Evolutionary conservation across 2,329 filamentous ascomycete species (phyloP).

Genomic region (Bipolaris gigantea): DNA sequence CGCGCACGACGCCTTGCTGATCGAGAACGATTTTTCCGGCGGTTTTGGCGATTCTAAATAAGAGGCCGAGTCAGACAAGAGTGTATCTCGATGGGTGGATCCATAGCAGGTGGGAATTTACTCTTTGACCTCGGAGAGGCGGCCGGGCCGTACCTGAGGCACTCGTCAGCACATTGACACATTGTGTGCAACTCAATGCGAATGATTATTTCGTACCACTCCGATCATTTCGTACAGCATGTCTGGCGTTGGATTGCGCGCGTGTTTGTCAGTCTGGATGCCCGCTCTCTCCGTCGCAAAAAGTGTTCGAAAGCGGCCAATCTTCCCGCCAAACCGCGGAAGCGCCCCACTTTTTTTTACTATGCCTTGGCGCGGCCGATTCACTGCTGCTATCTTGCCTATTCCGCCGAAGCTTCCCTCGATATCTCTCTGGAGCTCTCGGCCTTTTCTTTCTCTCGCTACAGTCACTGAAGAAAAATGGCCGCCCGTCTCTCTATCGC

Average conservation of each 20-base stretch:
- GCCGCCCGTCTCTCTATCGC: constrained; percentile 38
- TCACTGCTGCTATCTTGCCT: constrained; percentile 4
- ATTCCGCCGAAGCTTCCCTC: not conserved
- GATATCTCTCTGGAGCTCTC: not conserved
- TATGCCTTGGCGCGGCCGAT: constrained; percentile 11
- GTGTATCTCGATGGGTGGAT: not conserved
- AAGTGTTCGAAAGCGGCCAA: constrained; percentile 25
- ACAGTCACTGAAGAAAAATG: constrained; percentile 29
- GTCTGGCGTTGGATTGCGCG: constrained; percentile 14
- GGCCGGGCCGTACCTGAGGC: constrained; percentile 83
- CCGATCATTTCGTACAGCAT: constrained; percentile 99
- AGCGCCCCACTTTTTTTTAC: constrained; percentile 9
- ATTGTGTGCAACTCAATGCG: not conserved
- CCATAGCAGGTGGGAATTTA: constrained; percentile 49
- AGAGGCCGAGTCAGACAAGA: not conserved
- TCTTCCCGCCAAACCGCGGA: constrained; percentile 18
- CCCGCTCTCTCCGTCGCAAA: constrained; percentile 23
- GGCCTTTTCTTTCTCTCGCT: not conserved
- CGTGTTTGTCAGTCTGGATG: not conserved
- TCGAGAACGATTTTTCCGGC: constrained; percentile 81
- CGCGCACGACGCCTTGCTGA: constrained; percentile 85
- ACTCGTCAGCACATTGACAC: not conserved
- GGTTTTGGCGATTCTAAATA: constrained; percentile 77
- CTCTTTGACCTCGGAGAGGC: constrained; percentile 92
- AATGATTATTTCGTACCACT: constrained; percentile 64